phyloP scores from a whole-genome alignment of 768 basidiomycete species.

The Peribolospora kevripleyi region DNA sequence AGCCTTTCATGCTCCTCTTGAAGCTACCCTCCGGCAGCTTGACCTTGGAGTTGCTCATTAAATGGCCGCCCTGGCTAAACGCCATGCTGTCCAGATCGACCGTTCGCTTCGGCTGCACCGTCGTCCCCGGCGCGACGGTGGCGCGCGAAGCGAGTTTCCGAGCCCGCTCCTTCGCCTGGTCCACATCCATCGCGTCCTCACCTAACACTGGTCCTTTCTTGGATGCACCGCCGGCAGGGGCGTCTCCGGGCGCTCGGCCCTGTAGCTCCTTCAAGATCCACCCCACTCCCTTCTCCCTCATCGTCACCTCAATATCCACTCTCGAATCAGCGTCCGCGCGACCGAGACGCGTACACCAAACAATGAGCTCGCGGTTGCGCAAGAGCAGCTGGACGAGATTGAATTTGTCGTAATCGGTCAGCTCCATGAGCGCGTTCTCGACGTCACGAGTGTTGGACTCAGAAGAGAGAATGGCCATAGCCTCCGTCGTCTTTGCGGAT shows the following conservation, averaged over 20 bases:
- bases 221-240: constrained; percentile 18
- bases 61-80: constrained; percentile 84
- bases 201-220: not conserved
- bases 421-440: constrained; percentile 87
- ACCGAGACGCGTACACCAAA: constrained; percentile 94
- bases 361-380: constrained; percentile 84
- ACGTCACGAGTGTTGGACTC: constrained; percentile 72
- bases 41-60: constrained; percentile 98
- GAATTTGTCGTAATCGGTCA: constrained; percentile 77
- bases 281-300: constrained; percentile 88
- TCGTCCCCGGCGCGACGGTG: constrained; percentile 65
- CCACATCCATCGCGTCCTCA: constrained; percentile 54
- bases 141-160: constrained; percentile 52
- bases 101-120: constrained; percentile 52
- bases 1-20: constrained; percentile 87
- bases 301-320: constrained; percentile 83
- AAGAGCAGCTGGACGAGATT: constrained; percentile 69
- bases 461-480: constrained; percentile 61
- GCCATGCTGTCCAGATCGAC: constrained; percentile 83
- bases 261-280: constrained; percentile 80
- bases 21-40: constrained; percentile 94
- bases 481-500: constrained; percentile 64
- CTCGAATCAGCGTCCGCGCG: constrained; percentile 68
- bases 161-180: constrained; percentile 21
- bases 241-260: constrained; percentile 44